phyloP scores from a whole-genome alignment of 2,329 filamentous ascomycete species.

The Calycina herbarum region DNA sequence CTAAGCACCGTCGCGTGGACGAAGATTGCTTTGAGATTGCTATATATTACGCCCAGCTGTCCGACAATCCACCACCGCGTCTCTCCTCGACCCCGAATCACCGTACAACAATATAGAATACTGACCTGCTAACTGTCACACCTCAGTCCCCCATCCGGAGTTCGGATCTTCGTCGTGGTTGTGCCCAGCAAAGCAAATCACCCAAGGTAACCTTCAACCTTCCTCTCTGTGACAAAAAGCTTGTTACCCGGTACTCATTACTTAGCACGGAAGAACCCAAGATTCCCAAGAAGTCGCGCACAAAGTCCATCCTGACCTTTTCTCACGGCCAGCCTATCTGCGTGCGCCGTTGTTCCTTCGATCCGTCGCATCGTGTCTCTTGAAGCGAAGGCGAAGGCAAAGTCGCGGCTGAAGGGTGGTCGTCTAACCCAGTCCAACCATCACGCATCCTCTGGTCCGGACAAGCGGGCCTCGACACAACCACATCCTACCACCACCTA shows the following conservation, averaged over 20 bases:
- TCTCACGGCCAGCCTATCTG: background rate
- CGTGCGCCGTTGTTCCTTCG: conserved; percentile 7
- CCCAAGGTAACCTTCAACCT: background rate
- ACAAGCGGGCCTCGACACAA: conserved; percentile 7
- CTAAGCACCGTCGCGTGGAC: background rate
- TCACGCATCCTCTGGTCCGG: conserved; percentile 12
- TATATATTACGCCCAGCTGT: background rate
- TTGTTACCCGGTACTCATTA: background rate
- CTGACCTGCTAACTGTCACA: background rate
- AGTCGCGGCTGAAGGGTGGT: background rate
- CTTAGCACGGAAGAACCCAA: background rate
- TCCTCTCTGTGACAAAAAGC: background rate
- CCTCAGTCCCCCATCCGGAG: background rate
- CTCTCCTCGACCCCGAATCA: background rate
- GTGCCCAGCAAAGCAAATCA: background rate
- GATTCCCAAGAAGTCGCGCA: background rate
- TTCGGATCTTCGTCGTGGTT: background rate
- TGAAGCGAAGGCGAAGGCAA: background rate
- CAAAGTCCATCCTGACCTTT: background rate
- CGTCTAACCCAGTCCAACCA: conserved; percentile 1
- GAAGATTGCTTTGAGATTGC: background rate
- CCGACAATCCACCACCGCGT: background rate
- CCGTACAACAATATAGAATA: background rate
- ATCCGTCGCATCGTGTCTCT: conserved; percentile 3
- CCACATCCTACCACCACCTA: background rate